A percentile compares a stretch with the other conserved stretches of the same genome.
Conservation (phyloP, 352 stramenopile species). For the Globisporangium spinosum region DNA sequence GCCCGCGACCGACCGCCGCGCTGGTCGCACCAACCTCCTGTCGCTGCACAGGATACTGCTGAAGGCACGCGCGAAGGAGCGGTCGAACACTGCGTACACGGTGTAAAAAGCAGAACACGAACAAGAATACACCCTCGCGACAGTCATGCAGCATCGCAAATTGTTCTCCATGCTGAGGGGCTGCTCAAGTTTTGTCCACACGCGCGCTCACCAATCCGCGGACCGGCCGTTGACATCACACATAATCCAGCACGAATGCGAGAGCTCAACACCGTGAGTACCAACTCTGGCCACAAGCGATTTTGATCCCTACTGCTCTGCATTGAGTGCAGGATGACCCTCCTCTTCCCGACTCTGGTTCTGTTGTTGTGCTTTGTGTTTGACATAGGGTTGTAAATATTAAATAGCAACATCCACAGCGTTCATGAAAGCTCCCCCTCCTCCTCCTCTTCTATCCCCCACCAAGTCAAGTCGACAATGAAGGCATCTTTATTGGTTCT, state of each 20-base stretch:
- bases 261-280: neutral
- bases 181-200: neutral
- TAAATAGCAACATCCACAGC: slow-evolving; percentile 5
- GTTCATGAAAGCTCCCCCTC: neutral
- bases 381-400: slow-evolving; percentile 3
- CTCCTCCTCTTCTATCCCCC: neutral
- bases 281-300: neutral
- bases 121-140: neutral
- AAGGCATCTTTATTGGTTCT: neutral
- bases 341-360: neutral
- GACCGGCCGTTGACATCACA: neutral
- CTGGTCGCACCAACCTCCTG: slow-evolving; percentile 39
- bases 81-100: slow-evolving; percentile 21
- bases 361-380: neutral
- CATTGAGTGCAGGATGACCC: neutral
- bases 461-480: neutral
- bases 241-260: neutral
- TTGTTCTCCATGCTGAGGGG: no score
- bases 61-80: slow-evolving; percentile 44
- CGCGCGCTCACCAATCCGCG: neutral
- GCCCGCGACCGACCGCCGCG: slow-evolving; percentile 33
- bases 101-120: slow-evolving; percentile 11
- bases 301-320: neutral
- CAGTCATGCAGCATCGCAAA: neutral
- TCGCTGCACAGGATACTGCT: slow-evolving; percentile 49